Conservation (phyloP, 352 stramenopile genomes). For the Aphanomyces cochlioides region DNA sequence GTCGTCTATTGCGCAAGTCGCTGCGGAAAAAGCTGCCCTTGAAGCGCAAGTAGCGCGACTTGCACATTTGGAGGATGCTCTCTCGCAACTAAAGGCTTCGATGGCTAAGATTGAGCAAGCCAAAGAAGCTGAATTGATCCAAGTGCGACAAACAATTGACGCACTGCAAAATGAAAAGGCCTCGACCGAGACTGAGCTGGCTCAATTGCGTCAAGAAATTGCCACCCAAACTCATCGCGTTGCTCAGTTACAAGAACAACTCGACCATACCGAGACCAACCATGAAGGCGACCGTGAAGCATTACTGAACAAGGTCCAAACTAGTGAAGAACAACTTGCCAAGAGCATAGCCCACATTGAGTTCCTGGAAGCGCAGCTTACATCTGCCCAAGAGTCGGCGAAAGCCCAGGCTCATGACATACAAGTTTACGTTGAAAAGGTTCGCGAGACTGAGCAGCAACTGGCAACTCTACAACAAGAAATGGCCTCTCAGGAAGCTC, state of each 20-base stretch:
- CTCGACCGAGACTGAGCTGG: background rate
- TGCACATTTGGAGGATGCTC: background rate
- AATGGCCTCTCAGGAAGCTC: background rate
- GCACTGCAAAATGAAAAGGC: background rate
- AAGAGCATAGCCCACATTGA: background rate
- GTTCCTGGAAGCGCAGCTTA: background rate
- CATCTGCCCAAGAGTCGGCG: background rate
- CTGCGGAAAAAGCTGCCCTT: background rate
- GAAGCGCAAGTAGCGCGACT: slow-evolving; percentile 20
- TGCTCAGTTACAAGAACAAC: background rate
- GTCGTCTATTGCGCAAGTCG: background rate
- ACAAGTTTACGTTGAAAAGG: background rate
- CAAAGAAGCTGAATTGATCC: background rate
- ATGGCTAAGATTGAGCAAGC: background rate
- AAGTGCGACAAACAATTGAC: background rate
- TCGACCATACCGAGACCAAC: background rate
- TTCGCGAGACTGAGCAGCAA: background rate
- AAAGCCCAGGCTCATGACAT: background rate
- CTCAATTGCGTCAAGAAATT: background rate
- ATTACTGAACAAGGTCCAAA: background rate
- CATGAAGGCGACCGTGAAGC: background rate
- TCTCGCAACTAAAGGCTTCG: background rate
- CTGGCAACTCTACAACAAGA: background rate
- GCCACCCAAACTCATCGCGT: background rate
- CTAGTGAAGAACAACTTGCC: background rate